phyloP scores from a whole-genome alignment of 2,329 filamentous ascomycete genomes.

The Neonectria magnoliae region DNA sequence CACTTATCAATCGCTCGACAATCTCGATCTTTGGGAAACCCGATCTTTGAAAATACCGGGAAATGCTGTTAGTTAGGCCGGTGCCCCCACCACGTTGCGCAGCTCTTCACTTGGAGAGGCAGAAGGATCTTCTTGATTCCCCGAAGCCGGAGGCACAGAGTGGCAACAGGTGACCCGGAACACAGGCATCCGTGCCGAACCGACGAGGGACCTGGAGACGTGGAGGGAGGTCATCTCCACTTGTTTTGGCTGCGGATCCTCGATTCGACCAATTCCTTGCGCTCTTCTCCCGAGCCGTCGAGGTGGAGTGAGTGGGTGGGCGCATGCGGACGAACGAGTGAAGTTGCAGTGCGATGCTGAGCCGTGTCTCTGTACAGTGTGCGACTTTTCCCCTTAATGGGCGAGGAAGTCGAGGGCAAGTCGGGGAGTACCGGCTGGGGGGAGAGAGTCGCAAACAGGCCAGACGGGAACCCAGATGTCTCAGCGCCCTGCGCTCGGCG shows the following conservation, averaged over 20 bases:
- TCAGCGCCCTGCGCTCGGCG: neutral
- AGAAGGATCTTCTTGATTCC: neutral
- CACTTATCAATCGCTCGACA: neutral
- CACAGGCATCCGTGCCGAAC: constrained; percentile 27
- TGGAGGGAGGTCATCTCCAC: constrained; percentile 23
- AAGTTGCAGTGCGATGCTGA: neutral
- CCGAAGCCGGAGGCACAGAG: constrained; percentile 30
- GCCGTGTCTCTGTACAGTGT: neutral
- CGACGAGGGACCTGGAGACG: constrained; percentile 14
- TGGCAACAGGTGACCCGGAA: constrained; percentile 30
- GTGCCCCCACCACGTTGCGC: neutral
- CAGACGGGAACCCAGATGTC: neutral
- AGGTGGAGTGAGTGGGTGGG: neutral
- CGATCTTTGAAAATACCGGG: neutral
- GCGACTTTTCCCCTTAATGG: neutral
- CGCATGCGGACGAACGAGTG: neutral
- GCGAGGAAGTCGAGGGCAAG: neutral
- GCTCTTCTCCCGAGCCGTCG: constrained; percentile 15
- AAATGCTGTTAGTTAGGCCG: neutral
- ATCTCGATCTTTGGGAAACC: neutral
- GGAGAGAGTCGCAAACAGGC: neutral
- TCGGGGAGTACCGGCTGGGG: neutral
- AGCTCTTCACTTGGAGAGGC: neutral
- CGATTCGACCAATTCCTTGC: constrained; percentile 7
- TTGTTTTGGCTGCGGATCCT: constrained; percentile 2